Evolutionary conservation across 768 basidiomycete genomes (phyloP).

Genomic region (Hygrocybe punicea): DNA sequence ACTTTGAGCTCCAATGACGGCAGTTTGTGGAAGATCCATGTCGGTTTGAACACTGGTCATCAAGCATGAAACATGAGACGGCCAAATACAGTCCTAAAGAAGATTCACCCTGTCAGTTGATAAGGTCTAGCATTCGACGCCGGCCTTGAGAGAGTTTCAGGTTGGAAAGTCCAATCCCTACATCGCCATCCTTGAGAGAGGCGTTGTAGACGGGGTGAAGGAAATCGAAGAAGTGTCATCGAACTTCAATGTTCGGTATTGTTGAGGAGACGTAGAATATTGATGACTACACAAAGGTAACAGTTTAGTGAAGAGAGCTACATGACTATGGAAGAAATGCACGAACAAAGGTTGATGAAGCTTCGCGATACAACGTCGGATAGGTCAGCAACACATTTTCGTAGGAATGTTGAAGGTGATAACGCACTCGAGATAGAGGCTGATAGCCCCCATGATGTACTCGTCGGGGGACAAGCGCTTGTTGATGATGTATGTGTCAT

Average conservation of each 20-base stretch:
- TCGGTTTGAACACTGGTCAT: constrained; percentile 58
- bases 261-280: too few species aligned
- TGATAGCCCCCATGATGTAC: constrained; percentile 87
- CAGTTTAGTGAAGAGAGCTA: too few species aligned
- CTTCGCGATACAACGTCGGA: constrained; percentile 36
- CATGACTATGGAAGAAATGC: too few species aligned
- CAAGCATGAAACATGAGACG: not conserved
- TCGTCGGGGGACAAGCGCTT: constrained; percentile 88
- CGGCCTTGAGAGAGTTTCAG: constrained; percentile 40
- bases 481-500: constrained; percentile 89
- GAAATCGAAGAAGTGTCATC: too few species aligned
- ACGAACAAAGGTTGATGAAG: constrained; percentile 84
- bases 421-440: constrained; percentile 89
- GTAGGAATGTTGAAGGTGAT: not conserved
- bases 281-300: too few species aligned
- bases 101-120: constrained; percentile 58
- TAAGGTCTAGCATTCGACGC: constrained; percentile 52
- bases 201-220: not conserved
- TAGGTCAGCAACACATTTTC: constrained; percentile 13
- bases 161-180: constrained; percentile 52
- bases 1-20: constrained; percentile 69
- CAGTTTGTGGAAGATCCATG: constrained; percentile 70
- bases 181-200: constrained; percentile 3
- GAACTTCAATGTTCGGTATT: too few species aligned
- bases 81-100: too few species aligned